These are phyloP conservation scores for Penicillium parvum DNA, from an alignment of 495 filamentous ascomycete species.

Conservation along the genomic window DNA sequence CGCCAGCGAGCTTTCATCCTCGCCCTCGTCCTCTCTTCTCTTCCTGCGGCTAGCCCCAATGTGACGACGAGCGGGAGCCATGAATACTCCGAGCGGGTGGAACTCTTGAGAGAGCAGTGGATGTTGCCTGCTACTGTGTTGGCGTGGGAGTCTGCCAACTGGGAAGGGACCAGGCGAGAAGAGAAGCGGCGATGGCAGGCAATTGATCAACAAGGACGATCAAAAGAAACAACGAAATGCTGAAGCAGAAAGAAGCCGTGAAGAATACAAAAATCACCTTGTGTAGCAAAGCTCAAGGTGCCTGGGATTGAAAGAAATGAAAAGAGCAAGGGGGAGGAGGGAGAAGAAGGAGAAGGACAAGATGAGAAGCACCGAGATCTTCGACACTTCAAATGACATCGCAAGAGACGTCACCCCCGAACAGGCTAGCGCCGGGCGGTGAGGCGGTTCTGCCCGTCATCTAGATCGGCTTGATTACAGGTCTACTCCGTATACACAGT, in stretches of 20 bases:
- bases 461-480: conserved; percentile 4
- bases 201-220: not conserved
- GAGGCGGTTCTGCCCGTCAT: conserved; percentile 16
- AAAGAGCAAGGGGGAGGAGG: conserved; percentile 23
- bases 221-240: conserved; percentile 1
- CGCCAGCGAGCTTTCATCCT: conserved; percentile 61
- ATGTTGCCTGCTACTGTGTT: conserved; percentile 2
- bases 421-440: conserved; percentile 27
- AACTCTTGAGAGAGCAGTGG: not conserved
- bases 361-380: conserved; percentile 17
- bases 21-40: conserved; percentile 71
- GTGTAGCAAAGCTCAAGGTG: not conserved
- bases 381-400: conserved; percentile 27
- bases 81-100: conserved; percentile 2
- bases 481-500: too few species aligned
- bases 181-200: conserved; percentile 2
- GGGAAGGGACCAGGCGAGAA: conserved; percentile 11
- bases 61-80: conserved; percentile 67
- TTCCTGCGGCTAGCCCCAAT: conserved; percentile 71
- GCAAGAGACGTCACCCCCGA: conserved; percentile 28
- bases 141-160: conserved; percentile 1
- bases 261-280: conserved; percentile 2
- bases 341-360: conserved; percentile 15
- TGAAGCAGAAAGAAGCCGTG: not conserved
- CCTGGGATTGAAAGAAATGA: conserved; percentile 8